These are phyloP conservation scores for Candida broadrunensis DNA, from an alignment of 805 yeast species.

Conservation along the genomic window DNA sequence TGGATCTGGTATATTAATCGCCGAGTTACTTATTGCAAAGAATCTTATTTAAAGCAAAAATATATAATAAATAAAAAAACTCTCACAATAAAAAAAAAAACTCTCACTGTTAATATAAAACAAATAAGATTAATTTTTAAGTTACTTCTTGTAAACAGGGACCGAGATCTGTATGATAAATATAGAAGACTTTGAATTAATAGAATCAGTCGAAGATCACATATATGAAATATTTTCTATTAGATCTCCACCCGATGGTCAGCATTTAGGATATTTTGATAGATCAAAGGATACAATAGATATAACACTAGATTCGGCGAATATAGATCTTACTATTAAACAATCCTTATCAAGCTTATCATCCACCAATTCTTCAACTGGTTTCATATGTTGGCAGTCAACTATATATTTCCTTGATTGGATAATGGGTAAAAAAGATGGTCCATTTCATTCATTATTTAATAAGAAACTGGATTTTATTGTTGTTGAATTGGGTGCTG, in stretches of 20 bases:
- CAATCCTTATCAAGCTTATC: constrained; percentile 34
- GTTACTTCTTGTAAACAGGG: no score
- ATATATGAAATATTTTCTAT: constrained; percentile 29
- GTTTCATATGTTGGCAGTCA: constrained; percentile 62
- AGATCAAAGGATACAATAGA: constrained; percentile 18
- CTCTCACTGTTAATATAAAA: no score
- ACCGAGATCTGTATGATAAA: neutral
- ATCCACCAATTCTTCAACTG: constrained; percentile 47
- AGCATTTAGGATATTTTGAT: constrained; percentile 36
- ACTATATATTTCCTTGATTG: constrained; percentile 51
- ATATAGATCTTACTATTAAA: constrained; percentile 23
- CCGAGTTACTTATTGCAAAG: constrained; percentile 81
- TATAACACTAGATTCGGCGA: constrained; percentile 16
- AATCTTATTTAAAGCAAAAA: constrained; percentile 63
- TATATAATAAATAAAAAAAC: neutral
- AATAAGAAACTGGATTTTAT: constrained; percentile 5
- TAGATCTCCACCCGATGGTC: constrained; percentile 20
- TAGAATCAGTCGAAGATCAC: constrained; percentile 24
- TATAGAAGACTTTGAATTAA: constrained; percentile 13
- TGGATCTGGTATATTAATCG: constrained; percentile 95
- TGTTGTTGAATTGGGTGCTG: constrained; percentile 62
- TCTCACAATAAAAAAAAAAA: neutral
- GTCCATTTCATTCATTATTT: constrained; percentile 20
- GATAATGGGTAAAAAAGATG: constrained; percentile 32
- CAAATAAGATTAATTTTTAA: no score